Conservation (phyloP, 257 asterid genomes). For the Solanum ahanhuiri region DNA sequence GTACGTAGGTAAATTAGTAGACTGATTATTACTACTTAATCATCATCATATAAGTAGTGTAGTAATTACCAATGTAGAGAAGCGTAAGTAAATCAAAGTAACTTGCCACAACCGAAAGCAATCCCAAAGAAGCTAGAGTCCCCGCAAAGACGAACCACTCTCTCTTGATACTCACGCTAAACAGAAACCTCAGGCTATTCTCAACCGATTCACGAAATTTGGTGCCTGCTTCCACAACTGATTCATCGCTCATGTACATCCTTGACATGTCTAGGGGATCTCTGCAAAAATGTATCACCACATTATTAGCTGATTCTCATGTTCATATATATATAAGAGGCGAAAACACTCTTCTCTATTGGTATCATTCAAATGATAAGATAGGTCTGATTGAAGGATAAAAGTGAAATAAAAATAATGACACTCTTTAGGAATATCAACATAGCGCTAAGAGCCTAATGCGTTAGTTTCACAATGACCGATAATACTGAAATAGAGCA, state of each 20-base stretch:
- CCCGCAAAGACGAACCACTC: constrained; percentile 45
- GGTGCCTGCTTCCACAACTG: constrained; percentile 20
- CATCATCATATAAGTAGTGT: no score
- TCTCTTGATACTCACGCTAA: constrained; percentile 33
- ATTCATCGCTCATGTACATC: constrained; percentile 38
- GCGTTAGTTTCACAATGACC: neutral
- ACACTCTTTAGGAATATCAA: neutral
- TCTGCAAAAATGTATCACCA: constrained; percentile 15
- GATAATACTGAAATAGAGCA: neutral
- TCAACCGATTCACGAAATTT: constrained; percentile 16
- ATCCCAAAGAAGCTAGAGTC: constrained; percentile 13
- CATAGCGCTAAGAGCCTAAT: neutral
- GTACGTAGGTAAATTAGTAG: neutral
- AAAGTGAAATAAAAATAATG: no score
- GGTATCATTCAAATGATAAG: neutral
- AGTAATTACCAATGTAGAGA: constrained; percentile 33
- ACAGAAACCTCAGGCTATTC: constrained; percentile 21
- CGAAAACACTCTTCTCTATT: neutral
- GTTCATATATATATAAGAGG: no score
- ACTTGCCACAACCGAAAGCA: constrained; percentile 25
- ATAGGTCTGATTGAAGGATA: no score
- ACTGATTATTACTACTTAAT: neutral
- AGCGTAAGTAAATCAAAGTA: constrained; percentile 33
- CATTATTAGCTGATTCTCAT: neutral
- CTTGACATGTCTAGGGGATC: constrained; percentile 37